phyloP scores from a whole-genome alignment of 2,329 filamentous ascomycete genomes.

The Arthrobotrys pseudoclavata region DNA sequence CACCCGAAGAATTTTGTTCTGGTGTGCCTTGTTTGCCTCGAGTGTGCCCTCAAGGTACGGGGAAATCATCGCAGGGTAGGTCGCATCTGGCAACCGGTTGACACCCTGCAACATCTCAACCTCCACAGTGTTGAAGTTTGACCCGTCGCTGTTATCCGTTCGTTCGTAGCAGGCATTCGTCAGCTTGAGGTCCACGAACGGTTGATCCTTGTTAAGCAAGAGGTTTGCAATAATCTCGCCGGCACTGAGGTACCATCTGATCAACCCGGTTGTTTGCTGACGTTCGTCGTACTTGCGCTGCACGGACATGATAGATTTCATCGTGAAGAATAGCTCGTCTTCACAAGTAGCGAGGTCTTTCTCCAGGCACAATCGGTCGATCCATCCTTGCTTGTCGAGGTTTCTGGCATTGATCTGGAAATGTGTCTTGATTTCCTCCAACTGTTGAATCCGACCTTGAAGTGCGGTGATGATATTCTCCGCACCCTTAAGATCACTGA shows the following conservation, averaged over 20 bases:
- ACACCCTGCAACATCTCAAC: conserved; percentile 89
- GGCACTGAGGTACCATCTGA: conserved; percentile 94
- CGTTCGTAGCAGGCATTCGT: conserved; percentile 92
- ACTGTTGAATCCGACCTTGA: conserved; percentile 90
- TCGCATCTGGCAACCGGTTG: conserved; percentile 88
- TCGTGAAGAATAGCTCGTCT: conserved; percentile 98
- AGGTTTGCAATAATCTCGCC: conserved; percentile 98
- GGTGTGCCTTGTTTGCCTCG: conserved; percentile 71
- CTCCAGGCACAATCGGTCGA: conserved; percentile 89
- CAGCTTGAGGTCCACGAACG: conserved; percentile 91
- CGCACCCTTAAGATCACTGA: conserved; percentile 93
- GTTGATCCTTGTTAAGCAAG: conserved; percentile 86
- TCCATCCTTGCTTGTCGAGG: conserved; percentile 89
- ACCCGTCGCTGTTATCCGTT: conserved; percentile 96
- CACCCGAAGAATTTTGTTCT: conserved; percentile 88
- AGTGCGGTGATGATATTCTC: conserved; percentile 92
- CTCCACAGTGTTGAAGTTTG: conserved; percentile 91
- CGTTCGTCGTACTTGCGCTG: conserved; percentile 86
- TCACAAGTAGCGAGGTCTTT: conserved; percentile 89
- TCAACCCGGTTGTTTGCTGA: conserved; percentile 79
- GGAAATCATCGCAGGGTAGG: conserved; percentile 95
- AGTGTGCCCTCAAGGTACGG: conserved; percentile 77
- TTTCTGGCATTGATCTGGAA: conserved; percentile 93
- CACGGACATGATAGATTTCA: conserved; percentile 98
- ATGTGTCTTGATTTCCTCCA: conserved; percentile 95